Percentiles rank a stretch among this genome's conserved stretches.
Conservation (phyloP, 2,329 filamentous ascomycete species). For the Cryphonectria japonica region DNA sequence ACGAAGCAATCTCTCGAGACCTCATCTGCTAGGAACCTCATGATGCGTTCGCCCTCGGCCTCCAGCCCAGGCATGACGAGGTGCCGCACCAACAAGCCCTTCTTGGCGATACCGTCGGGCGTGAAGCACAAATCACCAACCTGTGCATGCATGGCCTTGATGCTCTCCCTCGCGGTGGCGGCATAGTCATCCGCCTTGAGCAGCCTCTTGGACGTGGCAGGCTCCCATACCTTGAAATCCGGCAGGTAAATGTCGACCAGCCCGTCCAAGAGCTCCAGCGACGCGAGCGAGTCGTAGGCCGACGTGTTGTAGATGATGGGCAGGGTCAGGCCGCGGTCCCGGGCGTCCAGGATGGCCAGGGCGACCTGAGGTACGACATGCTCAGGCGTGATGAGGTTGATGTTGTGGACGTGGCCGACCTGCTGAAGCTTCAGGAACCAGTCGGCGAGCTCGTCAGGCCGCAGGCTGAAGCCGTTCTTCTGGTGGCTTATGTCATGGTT, state of each 20-base stretch:
- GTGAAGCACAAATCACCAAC: slow-evolving; percentile 86
- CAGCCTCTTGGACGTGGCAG: slow-evolving; percentile 67
- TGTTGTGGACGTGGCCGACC: slow-evolving; percentile 82
- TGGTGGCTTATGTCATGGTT: slow-evolving; percentile 85
- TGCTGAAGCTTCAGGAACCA: slow-evolving; percentile 86
- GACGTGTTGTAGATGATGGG: slow-evolving; percentile 88
- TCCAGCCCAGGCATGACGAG: slow-evolving; percentile 84
- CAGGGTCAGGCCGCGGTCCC: slow-evolving; percentile 68
- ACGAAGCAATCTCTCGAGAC: slow-evolving; percentile 77
- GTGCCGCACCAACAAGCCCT: slow-evolving; percentile 75
- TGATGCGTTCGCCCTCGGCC: slow-evolving; percentile 72
- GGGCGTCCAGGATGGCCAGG: slow-evolving; percentile 73
- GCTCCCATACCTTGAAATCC: slow-evolving; percentile 83
- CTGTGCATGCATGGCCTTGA: slow-evolving; percentile 79
- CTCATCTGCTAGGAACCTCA: slow-evolving; percentile 74
- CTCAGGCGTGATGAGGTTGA: slow-evolving; percentile 85
- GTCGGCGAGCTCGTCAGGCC: slow-evolving; percentile 73
- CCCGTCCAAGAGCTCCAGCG: slow-evolving; percentile 73
- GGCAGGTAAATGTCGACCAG: slow-evolving; percentile 86
- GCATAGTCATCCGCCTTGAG: slow-evolving; percentile 81
- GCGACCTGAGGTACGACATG: slow-evolving; percentile 85
- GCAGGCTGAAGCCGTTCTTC: slow-evolving; percentile 78
- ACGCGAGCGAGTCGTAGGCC: slow-evolving; percentile 76
- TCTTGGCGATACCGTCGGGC: slow-evolving; percentile 77
- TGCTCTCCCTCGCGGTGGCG: slow-evolving; percentile 72